phyloP scores from a whole-genome alignment of 345 rosid genomes.

The Lumnitzera racemosa region DNA sequence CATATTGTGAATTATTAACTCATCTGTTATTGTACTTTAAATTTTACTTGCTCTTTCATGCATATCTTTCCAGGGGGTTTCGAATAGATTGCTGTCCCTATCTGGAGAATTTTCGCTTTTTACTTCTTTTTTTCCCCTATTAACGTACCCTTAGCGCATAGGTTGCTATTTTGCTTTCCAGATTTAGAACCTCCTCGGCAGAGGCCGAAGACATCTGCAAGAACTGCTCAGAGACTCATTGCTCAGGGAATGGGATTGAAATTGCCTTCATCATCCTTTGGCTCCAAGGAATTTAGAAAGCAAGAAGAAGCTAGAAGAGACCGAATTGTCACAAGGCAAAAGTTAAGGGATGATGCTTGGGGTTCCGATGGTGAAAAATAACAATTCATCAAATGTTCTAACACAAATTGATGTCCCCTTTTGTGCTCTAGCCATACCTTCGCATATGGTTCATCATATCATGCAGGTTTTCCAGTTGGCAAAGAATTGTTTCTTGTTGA shows the following conservation, averaged over 20 bases:
- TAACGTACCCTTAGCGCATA: neutral
- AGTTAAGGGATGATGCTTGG: slow-evolving; percentile 84
- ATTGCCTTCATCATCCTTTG: slow-evolving; percentile 48
- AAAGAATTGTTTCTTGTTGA: too few species aligned
- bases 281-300: slow-evolving; percentile 52
- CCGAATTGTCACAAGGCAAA: slow-evolving; percentile 68
- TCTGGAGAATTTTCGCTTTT: neutral
- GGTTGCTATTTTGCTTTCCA: slow-evolving; percentile 14
- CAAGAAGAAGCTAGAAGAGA: slow-evolving; percentile 87
- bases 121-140: neutral
- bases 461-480: too few species aligned
- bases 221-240: slow-evolving; percentile 87
- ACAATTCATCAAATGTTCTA: neutral
- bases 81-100: too few species aligned
- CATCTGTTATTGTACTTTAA: too few species aligned
- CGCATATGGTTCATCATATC: too few species aligned
- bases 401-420: too few species aligned
- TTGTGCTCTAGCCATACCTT: too few species aligned
- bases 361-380: slow-evolving; percentile 39
- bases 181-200: slow-evolving; percentile 87
- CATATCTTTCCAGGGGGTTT: too few species aligned
- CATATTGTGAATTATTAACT: too few species aligned
- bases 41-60: too few species aligned
- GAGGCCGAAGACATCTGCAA: slow-evolving; percentile 83
- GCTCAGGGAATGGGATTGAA: slow-evolving; percentile 92